Percentiles rank a stretch among this genome's conserved stretches.
Conservation (phyloP, 2,329 filamentous ascomycete species). For the Cladosporium sp. region DNA sequence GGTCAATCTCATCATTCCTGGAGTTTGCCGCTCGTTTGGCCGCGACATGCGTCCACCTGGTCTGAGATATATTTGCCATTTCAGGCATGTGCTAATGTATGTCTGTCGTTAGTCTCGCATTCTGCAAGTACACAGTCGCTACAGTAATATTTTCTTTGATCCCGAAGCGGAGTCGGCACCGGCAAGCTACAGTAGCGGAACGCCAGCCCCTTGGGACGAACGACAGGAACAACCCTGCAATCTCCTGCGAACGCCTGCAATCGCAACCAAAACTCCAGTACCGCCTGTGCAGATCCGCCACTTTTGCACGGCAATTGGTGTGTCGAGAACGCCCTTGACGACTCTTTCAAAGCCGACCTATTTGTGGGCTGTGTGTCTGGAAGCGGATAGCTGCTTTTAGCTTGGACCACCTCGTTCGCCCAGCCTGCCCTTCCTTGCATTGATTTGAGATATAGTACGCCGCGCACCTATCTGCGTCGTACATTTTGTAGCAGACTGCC, state of each 20-base stretch:
- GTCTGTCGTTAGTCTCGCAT: conserved; percentile 9
- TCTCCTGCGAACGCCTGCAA: conserved; percentile 36
- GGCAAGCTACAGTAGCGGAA: conserved; percentile 30
- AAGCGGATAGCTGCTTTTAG: conserved; percentile 31
- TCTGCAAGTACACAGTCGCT: conserved; percentile 24
- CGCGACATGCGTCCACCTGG: background rate
- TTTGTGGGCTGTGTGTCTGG: conserved; percentile 29
- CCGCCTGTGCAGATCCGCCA: conserved; percentile 18
- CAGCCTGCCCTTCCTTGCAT: conserved; percentile 16
- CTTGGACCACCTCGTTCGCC: conserved; percentile 19
- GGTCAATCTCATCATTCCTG: background rate
- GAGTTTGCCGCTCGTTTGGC: background rate
- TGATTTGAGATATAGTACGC: conserved; percentile 12
- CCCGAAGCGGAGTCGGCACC: conserved; percentile 24
- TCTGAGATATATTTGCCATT: background rate
- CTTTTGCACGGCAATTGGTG: conserved; percentile 15
- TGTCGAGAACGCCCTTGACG: conserved; percentile 15
- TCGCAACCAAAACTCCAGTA: conserved; percentile 22
- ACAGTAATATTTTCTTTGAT: conserved; percentile 26
- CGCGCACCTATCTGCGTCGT: conserved; percentile 27
- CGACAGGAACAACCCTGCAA: conserved; percentile 32
- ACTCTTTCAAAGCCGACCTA: conserved; percentile 8
- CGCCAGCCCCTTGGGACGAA: conserved; percentile 28
- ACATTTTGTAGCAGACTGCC: conserved; percentile 32
- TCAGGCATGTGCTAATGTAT: conserved; percentile 1